These are phyloP conservation scores for Fusarium palustre DNA, from an alignment of 2,329 filamentous ascomycete species.

Conservation along the genomic window DNA sequence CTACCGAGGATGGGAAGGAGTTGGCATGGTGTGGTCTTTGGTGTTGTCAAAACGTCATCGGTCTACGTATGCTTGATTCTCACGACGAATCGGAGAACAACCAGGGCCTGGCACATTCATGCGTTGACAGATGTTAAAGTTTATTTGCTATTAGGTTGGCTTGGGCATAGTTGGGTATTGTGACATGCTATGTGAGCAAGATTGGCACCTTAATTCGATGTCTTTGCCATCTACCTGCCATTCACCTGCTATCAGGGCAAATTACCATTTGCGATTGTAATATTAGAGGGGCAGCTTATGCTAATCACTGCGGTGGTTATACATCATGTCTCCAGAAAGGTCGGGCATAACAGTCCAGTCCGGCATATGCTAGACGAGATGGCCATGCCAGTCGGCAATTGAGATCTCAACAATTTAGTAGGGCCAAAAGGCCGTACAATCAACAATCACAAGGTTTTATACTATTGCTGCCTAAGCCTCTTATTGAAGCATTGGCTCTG, in stretches of 20 bases:
- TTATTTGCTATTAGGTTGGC: not conserved
- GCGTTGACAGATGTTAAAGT: not conserved
- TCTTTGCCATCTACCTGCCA: too few species aligned
- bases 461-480: not conserved
- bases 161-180: not conserved
- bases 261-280: not conserved
- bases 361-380: not conserved
- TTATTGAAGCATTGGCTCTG: too few species aligned
- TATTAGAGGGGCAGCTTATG: not conserved
- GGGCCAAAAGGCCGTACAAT: too few species aligned
- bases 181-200: not conserved
- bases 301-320: not conserved
- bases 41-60: not conserved
- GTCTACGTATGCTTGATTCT: not conserved
- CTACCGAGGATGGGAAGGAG: not conserved
- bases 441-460: not conserved
- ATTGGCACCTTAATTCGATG: not conserved
- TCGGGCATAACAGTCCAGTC: not conserved
- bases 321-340: not conserved
- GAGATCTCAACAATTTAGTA: not conserved
- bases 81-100: conserved; percentile 13
- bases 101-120: conserved; percentile 6
- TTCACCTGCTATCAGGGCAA: not conserved
- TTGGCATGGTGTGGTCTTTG: conserved; percentile 4
- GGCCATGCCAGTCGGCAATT: not conserved